Conservation (phyloP, 345 rosid species). For the Lenwebbia sp. region DNA sequence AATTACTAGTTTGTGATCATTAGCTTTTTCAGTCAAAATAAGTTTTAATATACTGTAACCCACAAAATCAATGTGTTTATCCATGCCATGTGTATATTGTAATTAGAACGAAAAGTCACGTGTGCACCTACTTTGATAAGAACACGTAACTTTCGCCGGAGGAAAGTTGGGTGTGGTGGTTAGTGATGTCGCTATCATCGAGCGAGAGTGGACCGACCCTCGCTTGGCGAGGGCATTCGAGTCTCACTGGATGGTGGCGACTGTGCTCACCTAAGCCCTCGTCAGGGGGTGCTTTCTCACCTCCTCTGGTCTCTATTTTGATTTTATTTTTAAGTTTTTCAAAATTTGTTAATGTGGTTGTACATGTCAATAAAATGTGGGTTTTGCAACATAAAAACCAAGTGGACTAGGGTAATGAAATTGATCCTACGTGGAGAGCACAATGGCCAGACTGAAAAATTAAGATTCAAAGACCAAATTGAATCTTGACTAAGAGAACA, state of each 20-base stretch:
- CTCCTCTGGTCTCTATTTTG: rapidly evolving
- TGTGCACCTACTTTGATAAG: rapidly evolving
- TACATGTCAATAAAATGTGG: neutral
- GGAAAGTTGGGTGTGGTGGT: rapidly evolving
- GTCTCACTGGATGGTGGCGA: rapidly evolving
- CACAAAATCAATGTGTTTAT: rapidly evolving
- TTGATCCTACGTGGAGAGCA: rapidly evolving
- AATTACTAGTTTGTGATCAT: too few relatives aligned
- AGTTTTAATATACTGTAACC: rapidly evolving
- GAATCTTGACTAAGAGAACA: neutral
- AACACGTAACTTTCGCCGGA: rapidly evolving
- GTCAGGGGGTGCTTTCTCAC: rapidly evolving
- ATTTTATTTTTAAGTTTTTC: neutral
- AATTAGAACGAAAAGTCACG: neutral
- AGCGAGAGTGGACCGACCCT: neutral
- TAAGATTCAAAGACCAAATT: neutral
- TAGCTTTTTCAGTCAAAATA: too few relatives aligned
- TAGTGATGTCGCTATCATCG: neutral
- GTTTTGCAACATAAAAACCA: neutral
- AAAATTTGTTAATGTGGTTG: neutral
- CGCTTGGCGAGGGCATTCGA: neutral
- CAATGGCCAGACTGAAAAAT: neutral
- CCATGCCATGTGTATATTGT: rapidly evolving
- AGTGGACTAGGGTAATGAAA: neutral
- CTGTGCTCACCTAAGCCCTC: neutral